Evolutionary conservation across 805 yeast species (phyloP), one percentile per base, ranked within the genome.

Genomic region (Dipodascus geniculatus): DNA sequence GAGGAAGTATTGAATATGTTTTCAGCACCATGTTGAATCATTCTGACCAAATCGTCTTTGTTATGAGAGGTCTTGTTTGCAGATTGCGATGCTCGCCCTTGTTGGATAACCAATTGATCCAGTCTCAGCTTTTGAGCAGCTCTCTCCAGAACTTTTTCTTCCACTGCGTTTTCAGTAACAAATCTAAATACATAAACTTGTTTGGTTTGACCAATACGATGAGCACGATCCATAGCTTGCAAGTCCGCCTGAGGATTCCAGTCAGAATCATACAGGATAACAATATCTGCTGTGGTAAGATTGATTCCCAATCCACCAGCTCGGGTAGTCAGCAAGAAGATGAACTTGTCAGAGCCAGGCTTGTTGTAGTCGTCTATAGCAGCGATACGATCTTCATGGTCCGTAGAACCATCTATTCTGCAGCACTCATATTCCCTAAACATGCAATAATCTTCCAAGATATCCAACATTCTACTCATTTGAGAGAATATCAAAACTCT

Each of bases 211-310:
- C 98, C 98, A 65, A 90, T 90, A 74, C 98, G 80, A 65, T 90
- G 98, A 0, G 97, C 97, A 62, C 98, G 77, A 65, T 90, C 98
- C 98, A 90, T 90, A 0, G 97, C 97, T 70, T 90, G 98, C 60
- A 90, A 73, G 74, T 90, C 98, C 0, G 96, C 97, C 65, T 90
- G 98, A 0, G 98, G 98, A 64, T 90, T 90, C 98, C 98, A 90
- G 69, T 90, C 98, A 0, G 96, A 86, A 68, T 90, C 98, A 65
- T 82, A 90, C 17, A 90, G 70, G 2, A 90, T 78, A 53, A 90
- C 98, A 53, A 86, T 81, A 66, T 90, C 96, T 1, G 98, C 98
- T 14, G 85, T 78, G 0, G 96, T 90, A 63, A 90, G 75, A 63
- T 90, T 90, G 62, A 90, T 90, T 61, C 98, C 98, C 50, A 90